Evolutionary conservation across 2,329 filamentous ascomycete genomes (phyloP).

Genomic region (Ascocoryne sarcoides): DNA sequence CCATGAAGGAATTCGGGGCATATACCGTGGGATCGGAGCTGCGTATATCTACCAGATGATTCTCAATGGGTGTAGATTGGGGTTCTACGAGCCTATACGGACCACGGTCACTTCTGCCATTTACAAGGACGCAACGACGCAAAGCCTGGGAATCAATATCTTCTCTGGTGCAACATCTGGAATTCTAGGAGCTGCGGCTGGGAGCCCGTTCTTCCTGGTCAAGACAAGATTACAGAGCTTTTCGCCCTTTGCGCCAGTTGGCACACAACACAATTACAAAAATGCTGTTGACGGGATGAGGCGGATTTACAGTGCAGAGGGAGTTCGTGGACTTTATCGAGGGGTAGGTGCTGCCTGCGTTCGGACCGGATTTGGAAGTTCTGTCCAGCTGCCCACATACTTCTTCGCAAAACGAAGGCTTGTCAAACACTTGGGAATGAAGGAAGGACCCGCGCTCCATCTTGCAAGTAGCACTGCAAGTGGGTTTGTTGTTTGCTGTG

Average conservation of each 20-base stretch:
- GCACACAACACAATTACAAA: constrained; percentile 90
- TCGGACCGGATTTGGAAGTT: constrained; percentile 88
- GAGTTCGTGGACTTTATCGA: constrained; percentile 73
- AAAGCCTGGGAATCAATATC: constrained; percentile 87
- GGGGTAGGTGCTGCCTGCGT: constrained; percentile 93
- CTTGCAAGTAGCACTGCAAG: constrained; percentile 80
- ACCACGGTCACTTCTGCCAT: constrained; percentile 58
- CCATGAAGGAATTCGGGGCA: constrained; percentile 78
- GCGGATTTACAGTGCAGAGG: constrained; percentile 72
- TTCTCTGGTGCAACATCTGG: constrained; percentile 84
- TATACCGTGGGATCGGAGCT: constrained; percentile 82
- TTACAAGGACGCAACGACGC: constrained; percentile 63
- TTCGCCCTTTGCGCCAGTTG: constrained; percentile 85
- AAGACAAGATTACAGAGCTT: constrained; percentile 94
- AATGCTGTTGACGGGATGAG: constrained; percentile 76
- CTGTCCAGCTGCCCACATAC: constrained; percentile 93
- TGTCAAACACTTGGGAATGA: constrained; percentile 73
- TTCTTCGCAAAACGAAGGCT: constrained; percentile 92
- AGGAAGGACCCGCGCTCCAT: constrained; percentile 84
- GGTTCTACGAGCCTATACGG: constrained; percentile 96
- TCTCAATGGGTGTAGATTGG: constrained; percentile 90
- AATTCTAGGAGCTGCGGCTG: constrained; percentile 83
- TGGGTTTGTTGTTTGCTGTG: constrained; percentile 91
- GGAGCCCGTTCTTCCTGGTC: constrained; percentile 94
- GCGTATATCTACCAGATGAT: constrained; percentile 96